Percentiles rank a stretch among this genome's conserved stretches.
These are phyloP conservation scores for Rickenella mellea DNA, from an alignment of 768 basidiomycete genomes.

Conservation along the genomic window DNA sequence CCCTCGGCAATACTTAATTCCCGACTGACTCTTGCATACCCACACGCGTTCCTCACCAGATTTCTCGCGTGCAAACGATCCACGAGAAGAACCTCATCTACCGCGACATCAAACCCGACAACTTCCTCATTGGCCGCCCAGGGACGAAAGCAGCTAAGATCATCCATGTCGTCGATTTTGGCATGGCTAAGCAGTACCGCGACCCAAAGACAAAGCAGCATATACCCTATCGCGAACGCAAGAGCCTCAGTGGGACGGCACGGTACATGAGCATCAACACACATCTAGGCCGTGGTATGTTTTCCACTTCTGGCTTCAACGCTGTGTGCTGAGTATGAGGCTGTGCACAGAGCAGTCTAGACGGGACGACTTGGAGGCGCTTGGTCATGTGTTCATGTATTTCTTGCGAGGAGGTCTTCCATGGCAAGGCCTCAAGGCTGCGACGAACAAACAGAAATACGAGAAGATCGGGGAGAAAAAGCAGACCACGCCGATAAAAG, in stretches of 20 bases:
- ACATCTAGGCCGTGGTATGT: slow-evolving; percentile 86
- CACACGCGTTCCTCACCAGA: slow-evolving; percentile 39
- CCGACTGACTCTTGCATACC: too few species aligned
- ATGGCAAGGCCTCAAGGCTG: slow-evolving; percentile 99
- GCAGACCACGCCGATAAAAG: slow-evolving; percentile 96
- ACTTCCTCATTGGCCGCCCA: slow-evolving; percentile 93
- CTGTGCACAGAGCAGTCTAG: slow-evolving; percentile 67
- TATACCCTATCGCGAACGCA: slow-evolving; percentile 97
- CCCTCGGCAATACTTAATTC: not conserved
- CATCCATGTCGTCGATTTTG: slow-evolving; percentile 95
- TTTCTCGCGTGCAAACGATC: slow-evolving; percentile 92
- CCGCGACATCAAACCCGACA: slow-evolving; percentile 99
- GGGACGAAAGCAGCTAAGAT: slow-evolving; percentile 86
- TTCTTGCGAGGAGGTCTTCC: slow-evolving; percentile 94
- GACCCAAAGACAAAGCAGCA: slow-evolving; percentile 99
- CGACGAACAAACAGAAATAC: slow-evolving; percentile 99
- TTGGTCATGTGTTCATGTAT: slow-evolving; percentile 99
- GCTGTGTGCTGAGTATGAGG: slow-evolving; percentile 4
- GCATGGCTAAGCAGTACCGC: slow-evolving; percentile 99
- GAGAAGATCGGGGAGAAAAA: slow-evolving; percentile 99
- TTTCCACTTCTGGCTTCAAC: slow-evolving; percentile 2
- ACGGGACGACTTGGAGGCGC: slow-evolving; percentile 95
- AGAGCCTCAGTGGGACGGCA: slow-evolving; percentile 93
- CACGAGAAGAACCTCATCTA: slow-evolving; percentile 99
- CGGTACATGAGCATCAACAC: slow-evolving; percentile 99